Conservation (phyloP, 116 monocot species). For the Papilionanthe hybrid region DNA sequence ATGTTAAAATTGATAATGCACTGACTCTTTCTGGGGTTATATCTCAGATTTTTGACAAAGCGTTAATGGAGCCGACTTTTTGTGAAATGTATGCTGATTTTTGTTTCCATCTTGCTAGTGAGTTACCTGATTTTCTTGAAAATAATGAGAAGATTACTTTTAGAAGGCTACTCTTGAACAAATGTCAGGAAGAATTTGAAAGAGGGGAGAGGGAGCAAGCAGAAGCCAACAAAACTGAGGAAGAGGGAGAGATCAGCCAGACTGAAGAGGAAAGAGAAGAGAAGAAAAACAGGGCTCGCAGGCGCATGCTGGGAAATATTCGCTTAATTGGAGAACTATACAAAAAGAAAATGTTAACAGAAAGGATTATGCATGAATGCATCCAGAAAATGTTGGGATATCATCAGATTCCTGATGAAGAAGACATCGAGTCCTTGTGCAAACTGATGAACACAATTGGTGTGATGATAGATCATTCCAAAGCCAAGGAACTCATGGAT, state of each 20-base stretch:
- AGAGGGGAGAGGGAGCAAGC: constrained; percentile 83
- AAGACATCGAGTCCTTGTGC: constrained; percentile 80
- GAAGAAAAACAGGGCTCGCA: constrained; percentile 55
- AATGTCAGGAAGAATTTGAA: constrained; percentile 96
- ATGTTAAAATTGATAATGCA: constrained; percentile 64
- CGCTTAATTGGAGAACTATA: constrained; percentile 85
- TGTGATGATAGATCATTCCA: constrained; percentile 70
- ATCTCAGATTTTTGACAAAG: constrained; percentile 95
- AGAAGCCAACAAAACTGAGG: constrained; percentile 61
- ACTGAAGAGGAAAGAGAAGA: constrained; percentile 58
- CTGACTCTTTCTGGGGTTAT: constrained; percentile 74
- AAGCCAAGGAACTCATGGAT: constrained; percentile 79
- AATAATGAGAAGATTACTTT: constrained; percentile 85
- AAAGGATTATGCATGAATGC: constrained; percentile 94
- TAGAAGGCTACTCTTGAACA: constrained; percentile 76
- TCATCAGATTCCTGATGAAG: constrained; percentile 70
- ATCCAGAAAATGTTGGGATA: constrained; percentile 70
- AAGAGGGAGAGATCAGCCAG: constrained; percentile 61
- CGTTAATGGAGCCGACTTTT: constrained; percentile 89
- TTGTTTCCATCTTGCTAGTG: constrained; percentile 60
- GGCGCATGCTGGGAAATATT: constrained; percentile 89
- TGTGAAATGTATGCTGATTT: constrained; percentile 97
- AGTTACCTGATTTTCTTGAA: constrained; percentile 67
- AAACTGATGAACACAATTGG: constrained; percentile 94
- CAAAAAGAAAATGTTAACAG: constrained; percentile 91